These are phyloP conservation scores for Pseudocercospora musae DNA, from an alignment of 2,329 filamentous ascomycete genomes.

Conservation along the genomic window DNA sequence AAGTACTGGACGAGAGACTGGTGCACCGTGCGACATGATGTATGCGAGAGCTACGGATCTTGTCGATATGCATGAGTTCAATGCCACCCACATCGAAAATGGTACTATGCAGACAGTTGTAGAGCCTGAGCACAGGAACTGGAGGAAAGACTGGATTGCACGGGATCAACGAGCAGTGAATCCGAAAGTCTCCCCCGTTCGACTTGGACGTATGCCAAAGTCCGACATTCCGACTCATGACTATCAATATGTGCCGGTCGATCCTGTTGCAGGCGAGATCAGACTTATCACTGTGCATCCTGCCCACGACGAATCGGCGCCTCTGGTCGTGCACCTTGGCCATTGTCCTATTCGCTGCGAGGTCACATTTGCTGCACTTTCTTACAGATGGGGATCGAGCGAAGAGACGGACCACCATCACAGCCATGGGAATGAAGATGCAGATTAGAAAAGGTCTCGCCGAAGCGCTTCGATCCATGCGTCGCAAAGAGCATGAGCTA, in stretches of 20 bases:
- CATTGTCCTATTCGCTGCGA: constrained; percentile 12
- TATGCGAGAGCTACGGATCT: constrained; percentile 12
- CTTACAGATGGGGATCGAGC: constrained; percentile 13
- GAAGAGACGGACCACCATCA: not conserved
- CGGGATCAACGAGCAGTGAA: not conserved
- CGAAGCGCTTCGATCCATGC: not conserved
- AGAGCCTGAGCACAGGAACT: not conserved
- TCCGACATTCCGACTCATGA: not conserved
- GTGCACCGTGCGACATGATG: constrained; percentile 11
- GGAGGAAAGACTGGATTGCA: constrained; percentile 12
- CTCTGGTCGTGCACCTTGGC: constrained; percentile 3
- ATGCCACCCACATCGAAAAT: constrained; percentile 5
- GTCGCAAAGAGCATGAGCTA: not conserved
- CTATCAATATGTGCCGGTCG: constrained; percentile 4
- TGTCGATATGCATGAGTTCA: constrained; percentile 12
- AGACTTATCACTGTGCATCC: constrained; percentile 1
- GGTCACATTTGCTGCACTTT: constrained; percentile 12
- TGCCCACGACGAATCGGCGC: not conserved
- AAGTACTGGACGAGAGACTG: constrained; percentile 12
- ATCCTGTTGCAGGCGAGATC: constrained; percentile 5
- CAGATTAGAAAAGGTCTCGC: not conserved
- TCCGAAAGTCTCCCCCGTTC: constrained; percentile 7
- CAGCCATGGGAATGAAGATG: not conserved
- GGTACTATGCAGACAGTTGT: constrained; percentile 1
- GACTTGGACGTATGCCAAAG: not conserved